Evolutionary conservation across 345 rosid genomes (phyloP).

Genomic region (Citrus reticulata): DNA sequence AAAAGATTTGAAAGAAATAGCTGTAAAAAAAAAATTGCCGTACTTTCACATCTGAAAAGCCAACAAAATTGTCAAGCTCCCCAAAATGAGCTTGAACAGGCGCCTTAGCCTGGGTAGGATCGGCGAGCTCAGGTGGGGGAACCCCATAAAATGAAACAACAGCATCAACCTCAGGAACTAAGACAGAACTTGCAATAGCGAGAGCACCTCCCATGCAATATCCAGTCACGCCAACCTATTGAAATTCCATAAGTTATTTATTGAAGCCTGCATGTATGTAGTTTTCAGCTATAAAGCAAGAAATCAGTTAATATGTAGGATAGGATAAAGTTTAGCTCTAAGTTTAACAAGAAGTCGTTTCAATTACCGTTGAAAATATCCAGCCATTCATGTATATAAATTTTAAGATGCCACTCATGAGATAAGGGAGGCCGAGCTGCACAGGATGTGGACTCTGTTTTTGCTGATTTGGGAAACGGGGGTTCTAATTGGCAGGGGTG

Average conservation of each 20-base stretch:
- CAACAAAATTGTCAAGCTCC: conserved; percentile 78
- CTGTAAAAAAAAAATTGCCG: conserved; percentile 13
- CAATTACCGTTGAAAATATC: neutral
- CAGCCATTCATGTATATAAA: neutral
- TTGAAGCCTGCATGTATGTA: neutral
- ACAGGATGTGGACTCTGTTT: neutral
- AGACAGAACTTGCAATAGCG: conserved; percentile 86
- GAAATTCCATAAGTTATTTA: conserved; percentile 11
- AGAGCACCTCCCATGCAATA: conserved; percentile 97
- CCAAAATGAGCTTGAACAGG: conserved; percentile 93
- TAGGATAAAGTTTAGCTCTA: neutral
- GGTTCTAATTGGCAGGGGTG: neutral
- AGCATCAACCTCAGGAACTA: conserved; percentile 82
- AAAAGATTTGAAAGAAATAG: neutral
- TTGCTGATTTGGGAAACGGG: neutral
- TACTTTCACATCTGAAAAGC: conserved; percentile 86
- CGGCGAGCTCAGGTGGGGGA: conserved; percentile 83
- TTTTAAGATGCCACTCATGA: neutral
- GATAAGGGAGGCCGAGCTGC: neutral
- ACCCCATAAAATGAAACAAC: conserved; percentile 87
- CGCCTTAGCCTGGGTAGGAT: conserved; percentile 75
- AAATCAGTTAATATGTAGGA: neutral
- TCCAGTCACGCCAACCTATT: conserved; percentile 91
- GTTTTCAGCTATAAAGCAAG: neutral
- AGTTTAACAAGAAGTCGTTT: neutral